Evolutionary conservation across 306 rosid species (phyloP).

Genomic region (Dryas octopetala): DNA sequence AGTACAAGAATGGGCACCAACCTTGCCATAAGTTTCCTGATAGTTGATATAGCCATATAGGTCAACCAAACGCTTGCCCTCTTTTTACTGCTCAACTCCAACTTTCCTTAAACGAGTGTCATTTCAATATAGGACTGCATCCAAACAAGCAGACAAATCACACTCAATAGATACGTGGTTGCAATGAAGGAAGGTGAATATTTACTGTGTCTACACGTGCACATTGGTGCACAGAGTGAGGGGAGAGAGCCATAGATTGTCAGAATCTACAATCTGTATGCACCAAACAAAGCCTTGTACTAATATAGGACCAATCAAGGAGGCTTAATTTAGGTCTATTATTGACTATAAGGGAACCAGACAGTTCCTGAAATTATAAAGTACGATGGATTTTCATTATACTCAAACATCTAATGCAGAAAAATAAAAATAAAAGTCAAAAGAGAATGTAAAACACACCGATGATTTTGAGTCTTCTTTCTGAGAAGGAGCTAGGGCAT

Average conservation of each 20-base stretch:
- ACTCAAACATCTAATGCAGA: background rate
- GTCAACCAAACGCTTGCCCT: slow-evolving; percentile 42
- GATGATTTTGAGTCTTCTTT: background rate
- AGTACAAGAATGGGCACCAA: slow-evolving; percentile 12
- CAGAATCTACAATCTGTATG: too few relatives aligned
- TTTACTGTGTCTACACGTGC: too few relatives aligned
- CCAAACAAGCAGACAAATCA: slow-evolving; percentile 31
- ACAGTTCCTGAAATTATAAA: slow-evolving; percentile 38
- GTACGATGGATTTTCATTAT: background rate
- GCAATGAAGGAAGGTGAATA: background rate
- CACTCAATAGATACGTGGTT: background rate
- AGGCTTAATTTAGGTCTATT: slow-evolving; percentile 45
- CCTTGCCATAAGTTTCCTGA: slow-evolving; percentile 23
- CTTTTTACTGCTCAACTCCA: slow-evolving; percentile 30
- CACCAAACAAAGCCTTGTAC: too few relatives aligned
- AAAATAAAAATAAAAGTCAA: background rate
- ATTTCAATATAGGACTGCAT: slow-evolving; percentile 31
- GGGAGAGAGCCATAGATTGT: too few relatives aligned
- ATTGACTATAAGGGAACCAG: slow-evolving; percentile 31
- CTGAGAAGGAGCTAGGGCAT: background rate
- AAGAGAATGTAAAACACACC: background rate
- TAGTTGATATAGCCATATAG: slow-evolving; percentile 31
- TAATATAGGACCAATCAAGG: too few relatives aligned
- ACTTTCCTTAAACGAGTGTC: slow-evolving; percentile 34
- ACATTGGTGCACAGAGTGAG: too few relatives aligned